Base-by-base conservation (phyloP, 495 filamentous ascomycete species). In the Cercophora newfieldiana region DNA sequence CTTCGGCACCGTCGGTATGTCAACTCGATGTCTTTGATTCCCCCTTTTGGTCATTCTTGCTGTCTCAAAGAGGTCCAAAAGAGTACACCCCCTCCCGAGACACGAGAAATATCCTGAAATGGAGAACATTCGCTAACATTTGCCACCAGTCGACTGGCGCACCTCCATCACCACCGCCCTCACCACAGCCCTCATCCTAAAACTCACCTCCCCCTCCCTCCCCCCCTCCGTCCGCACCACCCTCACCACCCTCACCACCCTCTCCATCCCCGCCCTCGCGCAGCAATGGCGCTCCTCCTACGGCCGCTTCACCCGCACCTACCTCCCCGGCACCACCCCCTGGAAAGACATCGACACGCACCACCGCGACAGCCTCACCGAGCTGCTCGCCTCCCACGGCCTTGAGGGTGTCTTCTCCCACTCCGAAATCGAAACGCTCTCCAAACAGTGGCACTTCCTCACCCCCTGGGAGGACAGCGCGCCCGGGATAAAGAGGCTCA, bases 71-170 rank as follows among this genome's bases (percentile, higher is more conserved):
- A n/a, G n/a, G n/a, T n/a, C n/a, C n/a, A n/a, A n/a, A n/a, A n/a
- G n/a, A n/a, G n/a, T n/a, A n/a, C n/a, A n/a, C n/a, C n/a, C n/a
- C n/a, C n/a, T n/a, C n/a, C n/a, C n/a, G n/a, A n/a, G n/a, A n/a
- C n/a, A n/a, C n/a, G n/a, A n/a, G n/a, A n/a, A n/a, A n/a, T n/a
- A n/a, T n/a, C n/a, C n/a, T n/a, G n/a, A n/a, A n/a, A n/a, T n/a
- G n/a, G n/a, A n/a, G n/a, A n/a, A n/a, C n/a, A n/a, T n/a, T n/a
- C n/a, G n/a, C n/a, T n/a, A n/a, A n/a, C n/a, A n/a, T n/a, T n/a
- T n/a, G n/a, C n/a, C n/a, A n/a, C n/a, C n/a, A n/a, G 90, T 94
- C 26, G 81, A 91, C 78, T 91, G 90, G 88, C 85, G 90, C 59
- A 78, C 75, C 30, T 83, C 84, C 30, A 82, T 94, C 24, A 83